Conservation (phyloP, 2,329 filamentous ascomycete species). For the Arthrinium puccinioides region DNA sequence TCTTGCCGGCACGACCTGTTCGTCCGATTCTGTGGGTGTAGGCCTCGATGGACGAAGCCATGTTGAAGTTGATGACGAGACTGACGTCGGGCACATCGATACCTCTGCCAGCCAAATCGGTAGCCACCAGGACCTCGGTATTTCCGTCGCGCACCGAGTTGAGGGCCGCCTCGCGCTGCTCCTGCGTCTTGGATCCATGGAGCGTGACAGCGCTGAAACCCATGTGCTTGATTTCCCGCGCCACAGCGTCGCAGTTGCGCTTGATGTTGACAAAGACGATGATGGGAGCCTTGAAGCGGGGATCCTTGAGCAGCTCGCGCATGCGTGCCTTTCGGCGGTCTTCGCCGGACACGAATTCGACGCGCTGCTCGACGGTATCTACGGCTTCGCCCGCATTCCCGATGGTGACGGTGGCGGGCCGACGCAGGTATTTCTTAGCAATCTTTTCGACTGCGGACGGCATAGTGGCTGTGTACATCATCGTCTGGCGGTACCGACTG, state of each 20-base stretch:
- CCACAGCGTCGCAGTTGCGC: constrained; percentile 93
- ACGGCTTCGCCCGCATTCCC: constrained; percentile 93
- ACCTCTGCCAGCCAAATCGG: constrained; percentile 91
- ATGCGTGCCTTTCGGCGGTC: constrained; percentile 95
- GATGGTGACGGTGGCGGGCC: constrained; percentile 90
- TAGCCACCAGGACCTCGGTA: constrained; percentile 87
- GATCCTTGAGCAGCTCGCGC: constrained; percentile 76
- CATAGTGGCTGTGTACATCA: constrained; percentile 99
- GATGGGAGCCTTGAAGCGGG: constrained; percentile 79
- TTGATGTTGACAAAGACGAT: constrained; percentile 99
- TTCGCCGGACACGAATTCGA: constrained; percentile 84
- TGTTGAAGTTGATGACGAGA: constrained; percentile 98
- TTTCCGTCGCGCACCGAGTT: constrained; percentile 73
- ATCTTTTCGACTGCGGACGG: constrained; percentile 86
- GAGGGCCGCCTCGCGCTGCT: constrained; percentile 91
- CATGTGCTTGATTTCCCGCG: constrained; percentile 88
- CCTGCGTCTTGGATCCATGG: constrained; percentile 94
- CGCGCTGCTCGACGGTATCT: constrained; percentile 94
- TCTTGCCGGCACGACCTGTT: constrained; percentile 96
- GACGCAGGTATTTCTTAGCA: constrained; percentile 90
- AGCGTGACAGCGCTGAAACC: constrained; percentile 85
- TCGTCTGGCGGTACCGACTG: constrained; percentile 87
- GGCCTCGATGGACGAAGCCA: constrained; percentile 85
- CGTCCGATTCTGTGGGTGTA: constrained; percentile 96
- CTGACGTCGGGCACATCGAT: constrained; percentile 94